Base-by-base conservation (phyloP, 768 basidiomycete species). In the Lepiota brunneoincarnata region DNA sequence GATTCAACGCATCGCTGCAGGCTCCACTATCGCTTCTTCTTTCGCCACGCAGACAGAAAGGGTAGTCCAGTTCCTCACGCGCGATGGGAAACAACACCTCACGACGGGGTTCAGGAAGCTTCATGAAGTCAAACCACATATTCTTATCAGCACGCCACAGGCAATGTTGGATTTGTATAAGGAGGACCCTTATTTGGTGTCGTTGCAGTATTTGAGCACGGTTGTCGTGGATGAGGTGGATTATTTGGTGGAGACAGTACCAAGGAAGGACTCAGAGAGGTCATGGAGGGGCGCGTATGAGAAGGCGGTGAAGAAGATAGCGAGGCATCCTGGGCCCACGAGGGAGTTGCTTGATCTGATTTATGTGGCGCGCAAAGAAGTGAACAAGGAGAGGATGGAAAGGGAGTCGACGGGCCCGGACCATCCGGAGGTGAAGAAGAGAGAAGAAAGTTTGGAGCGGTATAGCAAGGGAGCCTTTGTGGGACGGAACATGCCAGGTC, bases 221-320 rank as follows among this genome's bases (percentile, higher is more conserved):
- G 75, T 91, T 43, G 82, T 84, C 34, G 82, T 91, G 51, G 89
- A 91, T 58, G 89, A 91, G 64, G 84, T 82, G 43, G 90, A 91
- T 62, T 86, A 84, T 65, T 70, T 91, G 37, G 72, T 92, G 50
- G 80, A 79, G 55, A 79, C 75, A 2, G 68, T 77, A 4, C 78
- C 84, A 12, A 66, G 63, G 55, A 75, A 71, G 54, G 67, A 67
- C 51, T 67, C 65, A 40, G 72, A 58, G 61, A 75, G 63, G 63
- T 72, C 73, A 28, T 75, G 67, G 47, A 64, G 61, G 47, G 64
- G 66, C 44, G 69, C 72, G 6, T 58, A 59, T 40, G 66, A 67
- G 54, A 77, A 74, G 61, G 71, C 70, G 26, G 65, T 67, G 56
- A 72, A 68, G 56, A 78, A 76, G 59, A 61, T 75, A n/a, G 63